phyloP scores from a whole-genome alignment of 2,329 filamentous ascomycete genomes.

The Aspergillus ruber region DNA sequence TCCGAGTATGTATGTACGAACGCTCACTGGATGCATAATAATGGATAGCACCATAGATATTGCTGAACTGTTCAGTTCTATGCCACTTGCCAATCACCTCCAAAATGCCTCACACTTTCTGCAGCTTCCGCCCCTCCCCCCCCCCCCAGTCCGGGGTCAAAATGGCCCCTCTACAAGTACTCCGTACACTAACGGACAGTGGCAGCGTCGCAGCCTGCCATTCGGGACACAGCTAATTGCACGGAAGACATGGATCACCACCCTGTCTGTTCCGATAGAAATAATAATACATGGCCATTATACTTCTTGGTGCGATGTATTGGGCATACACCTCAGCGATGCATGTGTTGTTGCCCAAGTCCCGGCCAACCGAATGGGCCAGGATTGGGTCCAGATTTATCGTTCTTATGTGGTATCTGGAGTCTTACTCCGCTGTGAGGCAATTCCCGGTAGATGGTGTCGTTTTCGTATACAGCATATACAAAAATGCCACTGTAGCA shows the following conservation, averaged over 20 bases:
- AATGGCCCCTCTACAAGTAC: too few species aligned
- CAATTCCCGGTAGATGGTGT: constrained; percentile 1
- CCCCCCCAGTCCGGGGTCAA: too few species aligned
- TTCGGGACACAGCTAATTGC: constrained; percentile 8
- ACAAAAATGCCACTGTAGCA: too few species aligned
- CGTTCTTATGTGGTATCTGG: too few species aligned
- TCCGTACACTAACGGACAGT: too few species aligned
- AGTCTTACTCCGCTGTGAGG: neutral
- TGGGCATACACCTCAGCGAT: constrained; percentile 21
- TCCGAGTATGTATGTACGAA: too few species aligned
- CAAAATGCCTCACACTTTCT: too few species aligned
- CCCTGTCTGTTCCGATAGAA: constrained; percentile 1
- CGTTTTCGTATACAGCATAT: constrained; percentile 2
- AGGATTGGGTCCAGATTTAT: constrained; percentile 2
- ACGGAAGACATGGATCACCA: constrained; percentile 15
- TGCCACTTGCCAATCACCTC: too few species aligned
- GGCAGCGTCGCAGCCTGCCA: constrained; percentile 11
- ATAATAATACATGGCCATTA: constrained; percentile 3
- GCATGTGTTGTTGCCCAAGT: constrained; percentile 22
- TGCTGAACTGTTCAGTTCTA: too few species aligned
- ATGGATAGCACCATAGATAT: too few species aligned
- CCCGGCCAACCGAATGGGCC: constrained; percentile 10
- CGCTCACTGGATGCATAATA: too few species aligned
- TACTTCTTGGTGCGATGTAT: constrained; percentile 5
- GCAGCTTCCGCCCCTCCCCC: too few species aligned